Evolutionary conservation across 2,329 filamentous ascomycete species (phyloP), one percentile per base, ranked within the genome.

Genomic region (Alternaria burnsii): DNA sequence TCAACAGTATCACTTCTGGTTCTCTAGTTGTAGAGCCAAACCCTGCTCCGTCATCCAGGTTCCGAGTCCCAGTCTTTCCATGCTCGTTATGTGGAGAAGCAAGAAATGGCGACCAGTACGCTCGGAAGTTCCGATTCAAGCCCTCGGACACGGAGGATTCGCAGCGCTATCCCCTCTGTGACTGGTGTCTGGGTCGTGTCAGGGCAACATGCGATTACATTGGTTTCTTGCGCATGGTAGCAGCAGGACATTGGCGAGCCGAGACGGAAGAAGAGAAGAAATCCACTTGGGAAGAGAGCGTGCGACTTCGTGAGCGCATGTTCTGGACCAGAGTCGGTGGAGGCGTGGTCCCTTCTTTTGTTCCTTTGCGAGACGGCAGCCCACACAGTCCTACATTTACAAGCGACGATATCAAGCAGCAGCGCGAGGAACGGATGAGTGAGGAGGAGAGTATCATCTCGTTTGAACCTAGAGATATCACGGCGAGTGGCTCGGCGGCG

Each of bases 321-420:
- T 99, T 99, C 76, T 99, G 95, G 95, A 88, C 92, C 52, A 87
- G 95, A 56, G 88, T 99, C 53, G 94, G 94, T 26, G 95, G 94
- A 28, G 95, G 95, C 14, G 93, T 99, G 2, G 82, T 98, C 12
- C 95, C 94, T 1, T 83, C 86, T 12, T 82, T 82, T 52, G 66
- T 82, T 41, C 70, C 71, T 10, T 63, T 72, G 44, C 63, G 78
- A 66, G 69, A 75, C 44, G 68, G 73, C 47, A 68, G 73, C 41
- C 72, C 75, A n/a, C 68, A 67, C 16, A 78, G 76, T 58, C 73
- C 69, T 28, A 74, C 69, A 4, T 76, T 76, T 55, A 63, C 69
- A 9, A 67, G 69, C 42, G 62, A 53, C n/a, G 51, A 51, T 14
- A 65, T 62, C 26, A 63, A 52, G 38, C 24, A 26, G 24, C 28